Conservation (phyloP, 2,329 filamentous ascomycete genomes). For the Xenoacremonium recifei region DNA sequence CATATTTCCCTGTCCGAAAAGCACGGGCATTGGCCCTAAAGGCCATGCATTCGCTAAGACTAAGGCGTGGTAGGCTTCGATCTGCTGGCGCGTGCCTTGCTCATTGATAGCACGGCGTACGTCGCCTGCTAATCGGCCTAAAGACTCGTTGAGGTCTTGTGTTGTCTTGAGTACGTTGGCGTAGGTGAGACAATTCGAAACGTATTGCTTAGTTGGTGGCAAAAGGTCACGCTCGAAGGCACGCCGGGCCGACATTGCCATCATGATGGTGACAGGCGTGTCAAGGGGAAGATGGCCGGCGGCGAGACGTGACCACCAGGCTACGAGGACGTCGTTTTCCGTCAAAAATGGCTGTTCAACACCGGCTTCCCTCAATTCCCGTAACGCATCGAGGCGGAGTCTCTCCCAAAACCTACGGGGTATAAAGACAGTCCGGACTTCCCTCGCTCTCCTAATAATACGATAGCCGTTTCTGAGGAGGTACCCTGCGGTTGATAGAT, state of each 20-base stretch:
- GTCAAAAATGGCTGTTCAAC: not conserved
- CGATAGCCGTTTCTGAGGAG: slow-evolving; percentile 1
- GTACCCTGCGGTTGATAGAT: not conserved
- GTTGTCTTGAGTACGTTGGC: slow-evolving; percentile 2
- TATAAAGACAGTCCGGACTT: slow-evolving; percentile 8
- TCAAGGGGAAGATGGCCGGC: not conserved
- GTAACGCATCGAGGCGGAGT: not conserved
- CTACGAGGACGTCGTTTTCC: not conserved
- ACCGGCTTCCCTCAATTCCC: not conserved
- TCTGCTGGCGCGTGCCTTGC: slow-evolving; percentile 4
- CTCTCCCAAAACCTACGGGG: slow-evolving; percentile 4
- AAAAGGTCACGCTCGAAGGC: not conserved
- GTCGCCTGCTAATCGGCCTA: slow-evolving; percentile 1
- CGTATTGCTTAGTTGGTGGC: not conserved
- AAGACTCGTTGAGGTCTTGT: not conserved
- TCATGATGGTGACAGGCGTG: not conserved
- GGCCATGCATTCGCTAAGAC: not conserved
- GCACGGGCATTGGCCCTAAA: slow-evolving; percentile 17
- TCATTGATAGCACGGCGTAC: slow-evolving; percentile 1
- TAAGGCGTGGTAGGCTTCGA: slow-evolving; percentile 3
- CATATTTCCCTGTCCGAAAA: slow-evolving; percentile 32
- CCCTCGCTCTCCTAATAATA: slow-evolving; percentile 2
- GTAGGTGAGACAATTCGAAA: slow-evolving; percentile 5
- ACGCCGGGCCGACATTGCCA: not conserved
- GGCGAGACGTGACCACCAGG: not conserved